Conservation (phyloP, 805 yeast genomes). For the Wickerhamiella hasegawae region DNA sequence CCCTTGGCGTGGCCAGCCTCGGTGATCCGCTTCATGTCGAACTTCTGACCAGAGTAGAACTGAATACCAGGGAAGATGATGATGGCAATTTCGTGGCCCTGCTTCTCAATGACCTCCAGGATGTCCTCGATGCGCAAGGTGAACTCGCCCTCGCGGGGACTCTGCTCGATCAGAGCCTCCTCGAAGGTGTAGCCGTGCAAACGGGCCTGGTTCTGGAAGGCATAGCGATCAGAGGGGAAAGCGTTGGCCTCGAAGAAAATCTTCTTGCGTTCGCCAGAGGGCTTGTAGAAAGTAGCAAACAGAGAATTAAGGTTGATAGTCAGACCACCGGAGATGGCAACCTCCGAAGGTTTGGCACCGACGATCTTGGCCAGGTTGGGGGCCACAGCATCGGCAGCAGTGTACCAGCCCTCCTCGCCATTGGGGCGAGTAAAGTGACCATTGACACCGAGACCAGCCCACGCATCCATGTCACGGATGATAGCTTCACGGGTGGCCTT, state of each 20-base stretch:
- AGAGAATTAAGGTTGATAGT: conserved; percentile 70
- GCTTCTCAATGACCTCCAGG: conserved; percentile 33
- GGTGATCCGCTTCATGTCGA: conserved; percentile 63
- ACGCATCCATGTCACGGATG: conserved; percentile 55
- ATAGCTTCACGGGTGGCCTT: conserved; percentile 39
- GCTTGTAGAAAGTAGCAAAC: conserved; percentile 58
- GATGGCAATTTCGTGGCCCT: conserved; percentile 49
- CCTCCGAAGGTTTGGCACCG: conserved; percentile 47
- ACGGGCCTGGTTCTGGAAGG: conserved; percentile 56
- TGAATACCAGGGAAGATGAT: conserved; percentile 80
- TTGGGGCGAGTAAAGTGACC: conserved; percentile 44
- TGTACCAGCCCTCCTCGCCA: conserved; percentile 56
- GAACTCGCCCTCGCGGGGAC: conserved; percentile 43
- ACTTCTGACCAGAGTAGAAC: conserved; percentile 80
- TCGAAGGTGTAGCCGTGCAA: conserved; percentile 39
- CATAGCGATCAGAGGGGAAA: conserved; percentile 85
- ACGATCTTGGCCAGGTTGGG: conserved; percentile 57
- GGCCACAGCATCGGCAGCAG: conserved; percentile 62
- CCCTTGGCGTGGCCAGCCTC: conserved; percentile 37
- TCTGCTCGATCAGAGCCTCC: conserved; percentile 45
- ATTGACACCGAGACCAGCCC: conserved; percentile 71
- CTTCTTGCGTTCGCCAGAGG: conserved; percentile 40
- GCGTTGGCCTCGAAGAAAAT: conserved; percentile 76
- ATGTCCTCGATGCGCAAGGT: conserved; percentile 49
- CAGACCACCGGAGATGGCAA: conserved; percentile 74